Evolutionary conservation across 1,139 yeast genomes (phyloP).

Genomic region (Hansenula sp.): DNA sequence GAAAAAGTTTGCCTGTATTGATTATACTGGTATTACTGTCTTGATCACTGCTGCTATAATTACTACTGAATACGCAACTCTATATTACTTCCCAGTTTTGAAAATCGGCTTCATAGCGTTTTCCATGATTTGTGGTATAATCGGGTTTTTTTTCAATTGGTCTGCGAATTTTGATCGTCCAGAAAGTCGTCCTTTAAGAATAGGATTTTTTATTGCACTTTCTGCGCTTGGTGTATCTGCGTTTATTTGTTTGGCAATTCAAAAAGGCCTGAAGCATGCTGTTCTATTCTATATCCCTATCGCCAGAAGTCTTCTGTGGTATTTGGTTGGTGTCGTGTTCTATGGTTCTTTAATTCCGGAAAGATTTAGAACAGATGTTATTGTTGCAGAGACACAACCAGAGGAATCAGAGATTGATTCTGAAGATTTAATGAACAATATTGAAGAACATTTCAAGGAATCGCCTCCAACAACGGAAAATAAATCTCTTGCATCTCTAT

Average conservation of each 20-base stretch:
- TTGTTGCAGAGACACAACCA: conserved; percentile 28
- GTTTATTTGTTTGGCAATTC: conserved; percentile 49
- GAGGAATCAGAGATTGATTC: conserved; percentile 26
- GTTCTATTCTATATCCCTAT: conserved; percentile 57
- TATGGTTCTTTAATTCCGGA: conserved; percentile 91
- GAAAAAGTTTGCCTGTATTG: conserved; percentile 84
- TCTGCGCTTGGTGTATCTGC: conserved; percentile 74
- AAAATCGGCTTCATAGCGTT: conserved; percentile 44
- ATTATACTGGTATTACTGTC: conserved; percentile 90
- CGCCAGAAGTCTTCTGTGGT: conserved; percentile 64
- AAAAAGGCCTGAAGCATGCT: conserved; percentile 53
- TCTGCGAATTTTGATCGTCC: conserved; percentile 85
- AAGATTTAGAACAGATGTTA: conserved; percentile 67
- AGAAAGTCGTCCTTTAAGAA: conserved; percentile 74
- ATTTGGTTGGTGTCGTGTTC: conserved; percentile 76
- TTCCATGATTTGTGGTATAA: conserved; percentile 61
- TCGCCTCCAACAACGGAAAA: conserved; percentile 42
- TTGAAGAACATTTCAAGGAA: conserved; percentile 48
- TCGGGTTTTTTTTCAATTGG: conserved; percentile 85
- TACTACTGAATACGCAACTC: conserved; percentile 77
- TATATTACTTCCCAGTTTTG: conserved; percentile 53
- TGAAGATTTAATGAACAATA: conserved; percentile 25
- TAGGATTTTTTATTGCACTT: conserved; percentile 76
- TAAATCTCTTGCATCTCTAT: conserved; percentile 55
- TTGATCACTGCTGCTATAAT: conserved; percentile 88